A percentile compares a stretch with the other conserved stretches of the same genome.
These are phyloP conservation scores for Tuber calosporum DNA, from an alignment of 495 filamentous ascomycete species.

Conservation along the genomic window DNA sequence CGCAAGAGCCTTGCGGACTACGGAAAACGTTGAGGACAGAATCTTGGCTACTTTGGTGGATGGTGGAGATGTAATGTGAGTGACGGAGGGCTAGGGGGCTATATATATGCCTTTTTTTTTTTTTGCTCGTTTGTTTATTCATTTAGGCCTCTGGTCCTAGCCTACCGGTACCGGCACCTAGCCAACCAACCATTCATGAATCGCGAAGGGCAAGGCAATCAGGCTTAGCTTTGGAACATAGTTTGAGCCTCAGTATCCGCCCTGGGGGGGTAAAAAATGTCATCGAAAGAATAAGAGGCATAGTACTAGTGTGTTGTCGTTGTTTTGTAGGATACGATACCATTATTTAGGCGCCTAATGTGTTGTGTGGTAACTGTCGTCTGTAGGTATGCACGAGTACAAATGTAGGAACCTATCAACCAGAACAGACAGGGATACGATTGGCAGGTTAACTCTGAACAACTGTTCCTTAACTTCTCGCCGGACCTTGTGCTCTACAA, in stretches of 20 bases:
- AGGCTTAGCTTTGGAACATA: neutral
- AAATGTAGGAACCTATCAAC: no score
- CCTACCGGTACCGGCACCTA: neutral
- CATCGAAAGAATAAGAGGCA: neutral
- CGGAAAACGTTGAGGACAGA: neutral
- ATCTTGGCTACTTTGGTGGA: neutral
- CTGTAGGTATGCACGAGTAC: no score
- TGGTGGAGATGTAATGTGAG: neutral
- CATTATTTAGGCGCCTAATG: neutral
- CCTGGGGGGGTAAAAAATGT: neutral
- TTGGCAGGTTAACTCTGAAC: no score
- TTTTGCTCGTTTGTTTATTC: neutral
- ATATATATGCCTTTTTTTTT: neutral
- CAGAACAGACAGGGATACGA: no score
- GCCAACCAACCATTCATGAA: neutral
- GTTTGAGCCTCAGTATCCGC: neutral
- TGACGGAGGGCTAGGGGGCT: neutral
- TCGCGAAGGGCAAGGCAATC: neutral
- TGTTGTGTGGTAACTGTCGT: neutral
- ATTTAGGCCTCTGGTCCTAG: neutral
- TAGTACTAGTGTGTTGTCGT: neutral
- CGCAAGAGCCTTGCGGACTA: neutral
- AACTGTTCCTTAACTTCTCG: no score
- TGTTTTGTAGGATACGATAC: no score
- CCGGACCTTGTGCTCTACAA: no score